Conservation (phyloP, 345 rosid genomes). For the Lumnitzera littorea region DNA sequence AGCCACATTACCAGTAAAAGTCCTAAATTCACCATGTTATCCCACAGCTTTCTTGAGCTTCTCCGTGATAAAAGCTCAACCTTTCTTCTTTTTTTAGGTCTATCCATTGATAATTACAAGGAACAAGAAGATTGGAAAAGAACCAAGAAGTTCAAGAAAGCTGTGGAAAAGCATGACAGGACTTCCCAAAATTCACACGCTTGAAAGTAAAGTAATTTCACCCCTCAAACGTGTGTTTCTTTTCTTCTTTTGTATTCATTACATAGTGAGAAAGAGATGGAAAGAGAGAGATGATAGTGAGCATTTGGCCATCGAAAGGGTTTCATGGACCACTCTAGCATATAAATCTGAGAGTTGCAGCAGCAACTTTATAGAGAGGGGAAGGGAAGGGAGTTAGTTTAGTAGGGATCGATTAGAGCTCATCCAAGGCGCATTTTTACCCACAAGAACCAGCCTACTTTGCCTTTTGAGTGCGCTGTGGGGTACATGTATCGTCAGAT, state of each 20-base stretch:
- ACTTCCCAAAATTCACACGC: slow-evolving; percentile 9
- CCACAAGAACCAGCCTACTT: slow-evolving; percentile 9
- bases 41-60: slow-evolving; percentile 93
- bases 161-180: slow-evolving; percentile 88
- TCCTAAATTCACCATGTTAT: slow-evolving; percentile 54
- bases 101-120: too few species aligned
- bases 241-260: neutral
- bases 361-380: slow-evolving; percentile 47
- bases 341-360: slow-evolving; percentile 4
- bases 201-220: slow-evolving; percentile 9
- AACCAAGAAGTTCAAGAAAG: slow-evolving; percentile 70
- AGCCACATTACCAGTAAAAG: neutral
- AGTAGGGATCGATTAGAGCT: slow-evolving; percentile 11
- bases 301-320: slow-evolving; percentile 6
- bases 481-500: neutral
- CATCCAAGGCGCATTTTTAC: slow-evolving; percentile 4
- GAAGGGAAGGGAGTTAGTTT: slow-evolving; percentile 14
- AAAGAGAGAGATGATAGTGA: slow-evolving; percentile 4
- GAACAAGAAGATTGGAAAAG: neutral
- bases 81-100: neutral
- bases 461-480: neutral
- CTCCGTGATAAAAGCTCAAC: slow-evolving; percentile 7
- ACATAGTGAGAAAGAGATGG: too few species aligned
- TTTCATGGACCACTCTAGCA: slow-evolving; percentile 45
- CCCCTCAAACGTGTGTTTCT: neutral